Conservation (phyloP, 257 asterid species). For the Solanum appendiculatum region DNA sequence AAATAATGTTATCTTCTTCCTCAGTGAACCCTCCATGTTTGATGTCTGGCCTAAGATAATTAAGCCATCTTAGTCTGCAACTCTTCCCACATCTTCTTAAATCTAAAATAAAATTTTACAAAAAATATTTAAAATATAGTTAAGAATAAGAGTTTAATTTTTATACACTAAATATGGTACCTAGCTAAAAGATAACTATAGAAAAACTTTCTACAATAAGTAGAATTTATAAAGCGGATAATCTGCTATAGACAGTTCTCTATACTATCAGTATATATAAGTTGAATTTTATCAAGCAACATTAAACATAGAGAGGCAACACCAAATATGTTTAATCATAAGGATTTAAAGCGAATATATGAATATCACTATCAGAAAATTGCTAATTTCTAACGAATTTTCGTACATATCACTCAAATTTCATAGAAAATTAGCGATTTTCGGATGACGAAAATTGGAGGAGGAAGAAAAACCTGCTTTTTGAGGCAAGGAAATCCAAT, state of each 20-base stretch:
- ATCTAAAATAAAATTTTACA: conserved; percentile 5
- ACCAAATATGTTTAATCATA: background rate
- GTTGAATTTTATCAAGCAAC: background rate
- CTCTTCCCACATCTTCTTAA: conserved; percentile 76
- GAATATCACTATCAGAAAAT: background rate
- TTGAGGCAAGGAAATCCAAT: conserved; percentile 67
- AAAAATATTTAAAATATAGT: background rate
- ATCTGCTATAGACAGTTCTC: background rate
- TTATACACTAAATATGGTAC: background rate
- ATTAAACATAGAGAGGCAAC: background rate
- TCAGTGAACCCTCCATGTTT: conserved; percentile 60
- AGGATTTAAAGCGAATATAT: background rate
- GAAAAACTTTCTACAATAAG: background rate
- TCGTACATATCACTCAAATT: background rate
- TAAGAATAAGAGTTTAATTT: background rate
- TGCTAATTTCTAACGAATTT: background rate
- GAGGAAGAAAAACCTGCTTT: conserved; percentile 42
- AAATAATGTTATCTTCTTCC: conserved; percentile 46
- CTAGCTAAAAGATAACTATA: background rate
- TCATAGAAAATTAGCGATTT: background rate
- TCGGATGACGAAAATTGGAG: background rate
- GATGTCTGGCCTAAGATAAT: conserved; percentile 62
- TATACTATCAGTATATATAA: background rate
- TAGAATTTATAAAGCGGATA: no score
- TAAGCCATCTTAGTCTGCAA: conserved; percentile 70